A percentile compares a stretch with the other conserved stretches of the same genome.
phyloP scores from a whole-genome alignment of 345 rosid genomes.

The Moringa oleifera region DNA sequence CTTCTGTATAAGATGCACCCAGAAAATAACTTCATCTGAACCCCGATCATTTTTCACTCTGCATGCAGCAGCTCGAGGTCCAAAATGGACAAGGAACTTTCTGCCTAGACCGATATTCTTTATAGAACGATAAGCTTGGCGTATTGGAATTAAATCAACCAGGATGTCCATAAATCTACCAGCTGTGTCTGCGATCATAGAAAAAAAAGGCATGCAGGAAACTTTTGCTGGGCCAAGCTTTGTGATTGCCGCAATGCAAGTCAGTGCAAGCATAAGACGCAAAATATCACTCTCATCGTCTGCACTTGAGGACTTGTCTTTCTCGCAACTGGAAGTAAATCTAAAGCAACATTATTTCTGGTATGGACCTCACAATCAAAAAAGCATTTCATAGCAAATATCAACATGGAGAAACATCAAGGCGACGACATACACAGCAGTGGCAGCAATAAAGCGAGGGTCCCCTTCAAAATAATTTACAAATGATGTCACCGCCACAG shows the following conservation, averaged over 20 bases:
- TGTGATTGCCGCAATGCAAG: conserved; percentile 74
- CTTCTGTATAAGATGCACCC: conserved; percentile 90
- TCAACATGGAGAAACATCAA: conserved; percentile 16
- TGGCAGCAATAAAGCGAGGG: conserved; percentile 50
- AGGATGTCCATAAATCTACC: conserved; percentile 87
- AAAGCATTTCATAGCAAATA: conserved; percentile 5
- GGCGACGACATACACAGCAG: conserved; percentile 41
- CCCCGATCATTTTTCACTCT: conserved; percentile 54
- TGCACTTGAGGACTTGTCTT: conserved; percentile 37
- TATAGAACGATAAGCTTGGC: conserved; percentile 58
- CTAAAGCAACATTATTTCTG: conserved; percentile 13
- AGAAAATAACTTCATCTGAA: conserved; percentile 81
- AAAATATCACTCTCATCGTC: conserved; percentile 60
- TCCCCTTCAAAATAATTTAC: conserved; percentile 62
- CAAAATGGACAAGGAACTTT: conserved; percentile 95
- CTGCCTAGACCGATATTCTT: conserved; percentile 71
- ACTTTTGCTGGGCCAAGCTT: conserved; percentile 87
- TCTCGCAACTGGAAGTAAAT: conserved; percentile 41
- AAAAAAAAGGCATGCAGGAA: conserved; percentile 66
- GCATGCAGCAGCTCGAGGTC: conserved; percentile 81
- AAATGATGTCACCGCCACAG: conserved; percentile 53
- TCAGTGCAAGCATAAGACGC: conserved; percentile 73
- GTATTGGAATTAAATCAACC: conserved; percentile 68
- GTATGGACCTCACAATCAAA: conserved; percentile 13
- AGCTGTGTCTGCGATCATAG: conserved; percentile 63